These are phyloP conservation scores for Boletus pseudopeckii DNA, from an alignment of 768 basidiomycete genomes.

Conservation along the genomic window DNA sequence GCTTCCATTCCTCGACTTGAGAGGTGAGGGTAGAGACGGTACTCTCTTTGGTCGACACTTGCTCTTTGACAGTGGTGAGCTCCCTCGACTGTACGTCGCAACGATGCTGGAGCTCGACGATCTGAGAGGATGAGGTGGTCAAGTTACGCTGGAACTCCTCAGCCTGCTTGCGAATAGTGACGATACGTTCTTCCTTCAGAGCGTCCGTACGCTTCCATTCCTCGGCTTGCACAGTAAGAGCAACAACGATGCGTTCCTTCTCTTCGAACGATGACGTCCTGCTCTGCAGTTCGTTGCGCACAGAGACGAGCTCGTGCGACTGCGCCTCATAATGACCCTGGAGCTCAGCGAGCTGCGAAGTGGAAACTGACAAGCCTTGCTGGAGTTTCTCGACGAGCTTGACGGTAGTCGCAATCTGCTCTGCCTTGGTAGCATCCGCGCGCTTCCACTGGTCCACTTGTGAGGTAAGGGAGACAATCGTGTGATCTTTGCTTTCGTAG, in stretches of 20 bases:
- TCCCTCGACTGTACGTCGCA: neutral
- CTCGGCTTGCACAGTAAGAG: neutral
- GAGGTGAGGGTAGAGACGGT: neutral
- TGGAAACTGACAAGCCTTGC: neutral
- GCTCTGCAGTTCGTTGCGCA: neutral
- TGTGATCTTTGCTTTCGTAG: neutral
- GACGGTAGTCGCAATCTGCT: neutral
- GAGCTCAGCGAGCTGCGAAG: neutral
- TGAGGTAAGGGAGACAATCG: neutral
- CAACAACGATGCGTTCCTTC: neutral
- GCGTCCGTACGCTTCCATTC: neutral
- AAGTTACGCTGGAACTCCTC: neutral
- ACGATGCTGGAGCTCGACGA: neutral
- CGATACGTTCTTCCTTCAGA: neutral
- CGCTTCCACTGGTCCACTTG: neutral
- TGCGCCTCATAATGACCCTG: neutral
- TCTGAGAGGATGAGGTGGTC: neutral
- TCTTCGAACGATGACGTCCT: neutral
- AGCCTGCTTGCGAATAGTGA: neutral
- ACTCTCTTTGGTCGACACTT: neutral
- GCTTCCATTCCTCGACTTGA: constrained; percentile 2
- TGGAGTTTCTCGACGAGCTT: neutral
- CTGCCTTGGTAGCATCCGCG: neutral
- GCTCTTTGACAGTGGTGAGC: neutral
- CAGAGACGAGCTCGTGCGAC: neutral